phyloP scores from a whole-genome alignment of 2,329 filamentous ascomycete genomes.

The Penicillium thymicola region DNA sequence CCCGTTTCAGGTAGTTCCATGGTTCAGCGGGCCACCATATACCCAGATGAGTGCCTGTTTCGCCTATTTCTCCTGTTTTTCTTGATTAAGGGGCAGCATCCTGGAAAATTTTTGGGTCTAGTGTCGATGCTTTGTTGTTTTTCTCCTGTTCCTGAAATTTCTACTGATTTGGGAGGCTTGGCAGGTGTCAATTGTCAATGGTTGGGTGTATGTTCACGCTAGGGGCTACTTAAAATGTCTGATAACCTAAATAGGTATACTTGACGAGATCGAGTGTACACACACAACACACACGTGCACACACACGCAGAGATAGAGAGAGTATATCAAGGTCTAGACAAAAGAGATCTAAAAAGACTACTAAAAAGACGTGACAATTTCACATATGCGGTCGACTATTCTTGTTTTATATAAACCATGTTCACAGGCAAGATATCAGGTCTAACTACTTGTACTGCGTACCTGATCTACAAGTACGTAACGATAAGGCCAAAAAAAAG shows the following conservation, averaged over 20 bases:
- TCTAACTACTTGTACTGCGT: background rate
- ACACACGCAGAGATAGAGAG: too few relatives aligned
- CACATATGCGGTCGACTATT: background rate
- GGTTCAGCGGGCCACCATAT: background rate
- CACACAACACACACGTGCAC: too few relatives aligned
- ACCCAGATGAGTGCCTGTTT: background rate
- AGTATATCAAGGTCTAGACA: too few relatives aligned
- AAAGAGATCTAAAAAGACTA: background rate
- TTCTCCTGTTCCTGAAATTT: slow-evolving; percentile 1
- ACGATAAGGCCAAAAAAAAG: background rate
- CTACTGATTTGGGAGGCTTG: background rate
- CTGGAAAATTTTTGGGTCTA: background rate
- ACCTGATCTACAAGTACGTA: background rate
- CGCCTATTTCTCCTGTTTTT: background rate
- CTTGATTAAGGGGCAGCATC: background rate
- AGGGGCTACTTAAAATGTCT: background rate
- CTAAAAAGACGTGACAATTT: background rate
- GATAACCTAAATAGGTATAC: background rate
- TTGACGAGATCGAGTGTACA: too few relatives aligned
- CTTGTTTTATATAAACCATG: background rate
- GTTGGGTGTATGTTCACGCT: background rate
- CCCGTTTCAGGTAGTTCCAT: slow-evolving; percentile 1
- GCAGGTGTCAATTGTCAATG: background rate
- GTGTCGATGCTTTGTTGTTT: background rate
- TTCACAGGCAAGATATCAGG: background rate